Percentiles rank a stretch among this genome's conserved stretches.
Evolutionary conservation across 2,329 filamentous ascomycete genomes (phyloP).

Genomic region (Diaporthe helianthi): DNA sequence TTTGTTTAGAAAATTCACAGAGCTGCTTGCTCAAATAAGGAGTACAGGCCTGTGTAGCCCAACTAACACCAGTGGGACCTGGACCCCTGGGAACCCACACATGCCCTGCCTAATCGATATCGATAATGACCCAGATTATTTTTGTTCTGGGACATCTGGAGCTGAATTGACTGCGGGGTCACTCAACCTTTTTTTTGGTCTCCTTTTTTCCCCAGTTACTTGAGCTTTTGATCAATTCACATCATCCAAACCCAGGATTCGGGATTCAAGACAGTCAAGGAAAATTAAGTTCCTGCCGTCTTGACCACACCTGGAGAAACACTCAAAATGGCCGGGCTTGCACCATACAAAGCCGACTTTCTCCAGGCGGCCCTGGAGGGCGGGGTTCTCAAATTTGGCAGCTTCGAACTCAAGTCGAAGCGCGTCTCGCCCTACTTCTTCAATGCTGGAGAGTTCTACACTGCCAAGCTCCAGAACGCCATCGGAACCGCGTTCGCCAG

Average conservation of each 20-base stretch:
- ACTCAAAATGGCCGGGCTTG: conserved; percentile 47
- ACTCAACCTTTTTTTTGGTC: neutral
- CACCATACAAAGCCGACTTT: conserved; percentile 75
- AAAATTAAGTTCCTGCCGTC: neutral
- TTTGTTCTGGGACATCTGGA: neutral
- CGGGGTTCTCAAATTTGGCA: conserved; percentile 80
- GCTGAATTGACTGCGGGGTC: conserved; percentile 3
- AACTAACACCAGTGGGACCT: neutral
- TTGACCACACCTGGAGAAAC: neutral
- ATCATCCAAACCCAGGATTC: neutral
- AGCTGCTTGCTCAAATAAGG: neutral
- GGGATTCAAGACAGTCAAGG: neutral
- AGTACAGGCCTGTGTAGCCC: neutral
- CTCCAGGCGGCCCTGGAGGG: conserved; percentile 72
- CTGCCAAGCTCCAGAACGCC: conserved; percentile 76
- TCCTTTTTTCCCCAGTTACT: neutral
- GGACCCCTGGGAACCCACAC: neutral
- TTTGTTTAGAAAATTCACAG: no score
- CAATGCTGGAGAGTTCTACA: conserved; percentile 92
- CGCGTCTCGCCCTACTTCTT: conserved; percentile 96
- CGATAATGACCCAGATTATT: conserved; percentile 10
- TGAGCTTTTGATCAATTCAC: neutral
- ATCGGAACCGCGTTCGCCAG: conserved; percentile 83
- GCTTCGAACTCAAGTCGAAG: conserved; percentile 90
- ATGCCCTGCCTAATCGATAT: neutral